Percentiles rank a stretch among this genome's conserved stretches.
phyloP scores from a whole-genome alignment of 192 early-diverging fungal genomes.

The Dispira simplex region DNA sequence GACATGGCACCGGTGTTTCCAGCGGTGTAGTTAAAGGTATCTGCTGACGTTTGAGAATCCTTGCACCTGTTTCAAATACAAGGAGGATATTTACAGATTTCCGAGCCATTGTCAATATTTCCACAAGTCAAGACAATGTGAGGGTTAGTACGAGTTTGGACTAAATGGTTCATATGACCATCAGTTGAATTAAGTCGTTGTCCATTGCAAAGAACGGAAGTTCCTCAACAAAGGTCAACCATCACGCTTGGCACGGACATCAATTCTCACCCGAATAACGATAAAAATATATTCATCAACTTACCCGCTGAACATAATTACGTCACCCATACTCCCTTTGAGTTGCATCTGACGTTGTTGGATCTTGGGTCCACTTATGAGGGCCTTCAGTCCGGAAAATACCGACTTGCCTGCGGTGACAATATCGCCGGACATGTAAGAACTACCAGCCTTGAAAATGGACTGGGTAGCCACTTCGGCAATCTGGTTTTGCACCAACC shows the following conservation, averaged over 20 bases:
- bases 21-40: conserved; percentile 39
- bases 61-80: conserved; percentile 33
- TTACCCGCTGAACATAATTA: conserved; percentile 66
- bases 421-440: conserved; percentile 25
- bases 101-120: neutral
- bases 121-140: neutral
- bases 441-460: conserved; percentile 16
- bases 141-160: neutral
- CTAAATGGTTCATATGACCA: neutral
- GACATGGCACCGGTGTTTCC: conserved; percentile 60
- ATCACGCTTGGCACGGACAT: too few species aligned
- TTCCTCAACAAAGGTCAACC: too few species aligned
- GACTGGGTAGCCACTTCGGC: conserved; percentile 24
- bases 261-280: neutral
- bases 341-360: conserved; percentile 20
- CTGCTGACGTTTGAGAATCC: conserved; percentile 71
- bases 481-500: conserved; percentile 34
- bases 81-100: neutral
- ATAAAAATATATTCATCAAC: conserved; percentile 7
- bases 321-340: conserved; percentile 43
- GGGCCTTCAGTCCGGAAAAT: conserved; percentile 22
- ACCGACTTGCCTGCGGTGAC: conserved; percentile 23
- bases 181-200: neutral
- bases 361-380: conserved; percentile 25
- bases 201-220: neutral